Base-by-base conservation (phyloP, 225 moss, liverwort and hornwort species). In the Marchantia polymorpha region DNA sequence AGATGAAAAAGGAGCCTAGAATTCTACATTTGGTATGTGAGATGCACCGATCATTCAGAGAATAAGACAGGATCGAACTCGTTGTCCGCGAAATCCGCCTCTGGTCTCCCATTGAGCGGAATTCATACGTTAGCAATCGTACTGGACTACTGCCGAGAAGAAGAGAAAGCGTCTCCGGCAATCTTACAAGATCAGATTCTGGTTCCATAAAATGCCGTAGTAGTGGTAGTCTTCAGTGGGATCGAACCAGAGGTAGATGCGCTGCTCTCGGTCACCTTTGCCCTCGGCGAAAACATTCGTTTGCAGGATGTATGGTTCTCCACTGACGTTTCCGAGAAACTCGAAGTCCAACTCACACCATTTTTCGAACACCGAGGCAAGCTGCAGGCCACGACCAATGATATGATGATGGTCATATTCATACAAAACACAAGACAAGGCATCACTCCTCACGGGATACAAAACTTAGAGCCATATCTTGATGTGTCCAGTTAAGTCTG, bases 121-220 rank as follows among this genome's bases (percentile, higher is more conserved):
- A 11, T 65, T 6, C 10, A 3, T n/a, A n/a, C n/a, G n/a, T n/a
- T n/a, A n/a, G n/a, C 61, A 61, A 14, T 27, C 31, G 6, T n/a
- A 1, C 11, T 11, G 1, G 29, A 10, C 11, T 12, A 26, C 0
- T 65, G 65, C n/a, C 8, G 10, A 16, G 63, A 23, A 39, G 39
- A 31, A 3, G 7, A 29, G 13, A 3, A 67, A 72, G 5, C 2
- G 39, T 39, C 39, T 39, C 39, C 19, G n/a, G 25, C 20, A n/a
- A 9, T 10, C 82, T 77, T 86, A 92, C 92, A 85, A 78, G 53
- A 92, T 89, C 15, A 84, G 69, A 67, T 78, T 77, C 74, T 86
- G 80, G 82, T 92, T 90, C 92, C 92, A 92, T 72, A 92, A 79
- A 77, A 92, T 74, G 71, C 87, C 85, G 84, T 92, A 90, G 8